Evolutionary conservation across 2,329 filamentous ascomycete genomes (phyloP), one percentile per base, ranked within the genome.

Genomic region (Colletotrichum acutatum): DNA sequence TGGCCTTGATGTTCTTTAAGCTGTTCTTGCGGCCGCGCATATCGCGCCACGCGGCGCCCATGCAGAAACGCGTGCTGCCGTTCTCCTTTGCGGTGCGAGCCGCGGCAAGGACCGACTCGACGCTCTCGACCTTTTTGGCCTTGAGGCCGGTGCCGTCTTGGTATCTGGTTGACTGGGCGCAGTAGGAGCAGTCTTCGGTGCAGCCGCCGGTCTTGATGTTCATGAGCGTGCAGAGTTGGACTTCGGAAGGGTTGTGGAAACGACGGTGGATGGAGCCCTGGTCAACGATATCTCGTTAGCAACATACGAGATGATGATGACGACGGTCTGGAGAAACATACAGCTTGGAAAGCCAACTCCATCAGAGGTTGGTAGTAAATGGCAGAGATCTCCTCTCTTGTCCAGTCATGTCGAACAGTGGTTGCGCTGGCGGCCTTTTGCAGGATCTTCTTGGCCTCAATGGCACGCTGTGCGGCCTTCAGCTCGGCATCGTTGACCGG

Each of bases 181-280:
- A 97, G 89, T 98, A 98, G 28, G 93, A 94, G 85, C 95, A 98
- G 83, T 98, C 95, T 82, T 97, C 95, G 77, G 91, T 95, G 84
- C 95, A 98, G 60, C 95, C 95, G 67, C 95, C 95, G 9, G 94
- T 97, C 82, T 98, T 98, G 86, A 98, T 98, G 87, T 97, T 97
- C 94, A 97, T 97, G 71, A 98, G 87, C 0, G 95, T 98, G 86
- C 95, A 98, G 83, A 97, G 93, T 83, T 98, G 95, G 75, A 98
- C 94, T 32, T 94, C 92, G 59, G 91, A 88, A 7, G 95, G 94
- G 79, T 94, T 90, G 84, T 97, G 95, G 86, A 97, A 97, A 77
- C 93, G 92, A 58, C 94, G 92, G 83, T 98, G 95, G 70, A 97
- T 85, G 46, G 88, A 89, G 76, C 90, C 91, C 94, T 97, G 76